Conservation (phyloP, 371 early-diverging fungal genomes). For the Basidiobolus meristosporus region DNA sequence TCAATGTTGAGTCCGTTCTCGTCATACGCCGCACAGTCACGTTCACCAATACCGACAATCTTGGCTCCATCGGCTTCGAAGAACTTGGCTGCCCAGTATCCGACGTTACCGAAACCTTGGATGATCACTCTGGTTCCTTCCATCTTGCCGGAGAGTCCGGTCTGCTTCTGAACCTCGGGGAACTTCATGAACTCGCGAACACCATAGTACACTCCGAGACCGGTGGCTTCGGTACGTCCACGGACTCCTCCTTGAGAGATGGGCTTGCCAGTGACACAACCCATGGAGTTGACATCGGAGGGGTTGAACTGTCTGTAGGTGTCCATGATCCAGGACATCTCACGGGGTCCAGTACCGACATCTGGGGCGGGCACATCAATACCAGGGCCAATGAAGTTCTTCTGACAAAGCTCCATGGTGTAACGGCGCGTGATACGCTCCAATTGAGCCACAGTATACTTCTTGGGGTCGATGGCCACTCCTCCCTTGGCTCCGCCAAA, state of each 20-base stretch:
- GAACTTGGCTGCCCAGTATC: conserved; percentile 82
- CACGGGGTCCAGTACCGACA: conserved; percentile 70
- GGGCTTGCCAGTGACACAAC: conserved; percentile 82
- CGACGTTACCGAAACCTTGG: too few relatives aligned
- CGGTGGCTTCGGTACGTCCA: conserved; percentile 83
- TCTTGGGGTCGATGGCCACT: conserved; percentile 4
- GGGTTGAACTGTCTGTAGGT: conserved; percentile 79
- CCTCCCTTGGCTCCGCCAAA: conserved; percentile 4
- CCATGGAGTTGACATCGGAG: conserved; percentile 62
- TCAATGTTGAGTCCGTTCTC: conserved; percentile 53
- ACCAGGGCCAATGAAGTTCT: too few relatives aligned
- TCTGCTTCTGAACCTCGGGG: conserved; percentile 59
- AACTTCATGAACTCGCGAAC: conserved; percentile 65
- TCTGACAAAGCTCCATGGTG: conserved; percentile 76
- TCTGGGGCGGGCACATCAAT: too few relatives aligned
- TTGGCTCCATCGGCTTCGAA: conserved; percentile 66
- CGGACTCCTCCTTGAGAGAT: conserved; percentile 75
- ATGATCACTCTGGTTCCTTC: conserved; percentile 45
- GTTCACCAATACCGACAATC: conserved; percentile 62
- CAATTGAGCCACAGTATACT: conserved; percentile 34
- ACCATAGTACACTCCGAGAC: too few relatives aligned
- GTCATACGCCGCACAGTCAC: conserved; percentile 48
- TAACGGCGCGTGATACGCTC: conserved; percentile 80
- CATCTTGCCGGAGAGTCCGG: conserved; percentile 46
- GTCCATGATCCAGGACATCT: conserved; percentile 86